A percentile compares a stretch with the other conserved stretches of the same genome.
Evolutionary conservation across 371 early-diverging fungal genomes (phyloP).

Genomic region (Zychaea mexicana): DNA sequence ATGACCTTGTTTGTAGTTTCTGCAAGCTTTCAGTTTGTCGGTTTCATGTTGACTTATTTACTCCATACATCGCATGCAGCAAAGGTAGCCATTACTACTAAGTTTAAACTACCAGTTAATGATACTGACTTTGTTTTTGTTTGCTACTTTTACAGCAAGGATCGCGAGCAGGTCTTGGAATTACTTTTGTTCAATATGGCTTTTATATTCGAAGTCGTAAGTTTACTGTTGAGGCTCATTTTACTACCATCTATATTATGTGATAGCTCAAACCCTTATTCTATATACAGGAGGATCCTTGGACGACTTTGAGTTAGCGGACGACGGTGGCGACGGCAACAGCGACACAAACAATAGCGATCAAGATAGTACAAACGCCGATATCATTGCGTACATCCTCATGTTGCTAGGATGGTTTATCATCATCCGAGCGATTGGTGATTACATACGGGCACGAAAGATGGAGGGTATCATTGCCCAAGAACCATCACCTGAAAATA

Average conservation of each 20-base stretch:
- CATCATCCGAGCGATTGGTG: slow-evolving; percentile 53
- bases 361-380: slow-evolving; percentile 26
- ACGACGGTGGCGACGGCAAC: slow-evolving; percentile 31
- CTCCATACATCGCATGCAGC: slow-evolving; percentile 65
- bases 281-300: slow-evolving; percentile 52
- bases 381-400: slow-evolving; percentile 48
- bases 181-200: slow-evolving; percentile 56
- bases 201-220: slow-evolving; percentile 55
- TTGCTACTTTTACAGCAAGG: slow-evolving; percentile 41
- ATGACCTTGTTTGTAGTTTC: slow-evolving; percentile 45
- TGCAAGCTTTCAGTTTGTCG: slow-evolving; percentile 72
- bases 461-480: slow-evolving; percentile 51
- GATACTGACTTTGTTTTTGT: neutral
- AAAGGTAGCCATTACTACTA: slow-evolving; percentile 38
- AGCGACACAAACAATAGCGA: slow-evolving; percentile 9
- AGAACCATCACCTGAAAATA: slow-evolving; percentile 35
- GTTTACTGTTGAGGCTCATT: slow-evolving; percentile 5
- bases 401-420: slow-evolving; percentile 65
- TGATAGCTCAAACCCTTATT: neutral
- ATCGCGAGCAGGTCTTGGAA: slow-evolving; percentile 62
- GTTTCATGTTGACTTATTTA: slow-evolving; percentile 71
- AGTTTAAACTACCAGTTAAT: neutral
- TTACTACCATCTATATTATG: neutral
- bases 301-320: slow-evolving; percentile 35
- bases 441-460: slow-evolving; percentile 51